Evolutionary conservation across 352 stramenopile species (phyloP).

Genomic region (Phytopythium boreale): DNA sequence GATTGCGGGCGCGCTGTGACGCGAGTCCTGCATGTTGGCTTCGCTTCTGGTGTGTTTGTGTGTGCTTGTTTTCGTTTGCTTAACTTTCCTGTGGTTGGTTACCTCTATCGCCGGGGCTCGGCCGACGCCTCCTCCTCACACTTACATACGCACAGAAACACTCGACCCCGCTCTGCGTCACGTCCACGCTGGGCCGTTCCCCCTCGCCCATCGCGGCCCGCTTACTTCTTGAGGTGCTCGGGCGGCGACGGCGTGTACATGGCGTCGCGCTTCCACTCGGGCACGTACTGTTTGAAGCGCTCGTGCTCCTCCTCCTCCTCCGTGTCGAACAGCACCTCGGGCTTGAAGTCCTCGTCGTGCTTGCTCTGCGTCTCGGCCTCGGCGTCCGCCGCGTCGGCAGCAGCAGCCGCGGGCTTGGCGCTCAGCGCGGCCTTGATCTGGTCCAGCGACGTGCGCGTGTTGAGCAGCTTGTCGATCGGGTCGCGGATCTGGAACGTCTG

Average conservation of each 20-base stretch:
- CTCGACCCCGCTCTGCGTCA: neutral
- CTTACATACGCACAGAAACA: neutral
- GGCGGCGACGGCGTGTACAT: constrained; percentile 63
- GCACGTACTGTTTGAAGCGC: constrained; percentile 77
- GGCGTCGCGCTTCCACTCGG: constrained; percentile 83
- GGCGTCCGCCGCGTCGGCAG: constrained; percentile 33
- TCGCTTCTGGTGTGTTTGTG: neutral
- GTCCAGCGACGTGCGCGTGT: constrained; percentile 69
- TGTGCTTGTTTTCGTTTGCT: neutral
- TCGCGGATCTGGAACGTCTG: constrained; percentile 85
- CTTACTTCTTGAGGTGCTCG: constrained; percentile 55
- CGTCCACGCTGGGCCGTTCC: neutral
- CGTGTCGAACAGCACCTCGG: constrained; percentile 53
- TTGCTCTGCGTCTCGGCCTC: constrained; percentile 24
- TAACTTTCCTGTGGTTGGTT: neutral
- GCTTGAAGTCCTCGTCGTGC: constrained; percentile 30
- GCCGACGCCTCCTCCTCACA: neutral
- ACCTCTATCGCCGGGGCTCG: neutral
- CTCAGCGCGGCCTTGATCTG: constrained; percentile 56
- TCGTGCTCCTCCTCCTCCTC: constrained; percentile 61
- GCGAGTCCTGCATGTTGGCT: neutral
- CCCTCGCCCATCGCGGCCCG: neutral
- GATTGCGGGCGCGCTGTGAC: neutral
- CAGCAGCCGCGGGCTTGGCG: constrained; percentile 31
- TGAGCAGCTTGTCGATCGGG: constrained; percentile 79